These are phyloP conservation scores for Phlegmacium glaucopus DNA, from an alignment of 768 basidiomycete genomes.

Conservation along the genomic window DNA sequence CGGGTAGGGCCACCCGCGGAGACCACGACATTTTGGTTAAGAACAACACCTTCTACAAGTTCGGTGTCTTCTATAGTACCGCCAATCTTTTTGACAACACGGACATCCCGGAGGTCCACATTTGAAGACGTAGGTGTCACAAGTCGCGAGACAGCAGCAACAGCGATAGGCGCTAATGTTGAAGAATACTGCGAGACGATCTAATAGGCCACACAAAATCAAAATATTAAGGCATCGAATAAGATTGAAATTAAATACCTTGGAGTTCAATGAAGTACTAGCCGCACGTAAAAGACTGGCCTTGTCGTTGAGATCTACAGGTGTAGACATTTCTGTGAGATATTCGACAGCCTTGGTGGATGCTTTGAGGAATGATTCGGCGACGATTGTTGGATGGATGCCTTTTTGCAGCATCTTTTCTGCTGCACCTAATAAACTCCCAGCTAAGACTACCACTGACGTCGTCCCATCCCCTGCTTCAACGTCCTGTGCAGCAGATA, in stretches of 20 bases:
- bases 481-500: slow-evolving; percentile 96
- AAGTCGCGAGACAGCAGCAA: slow-evolving; percentile 91
- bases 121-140: slow-evolving; percentile 87
- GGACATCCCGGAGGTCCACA: slow-evolving; percentile 94
- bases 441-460: slow-evolving; percentile 94
- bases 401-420: slow-evolving; percentile 97
- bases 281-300: slow-evolving; percentile 86
- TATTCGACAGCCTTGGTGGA: slow-evolving; percentile 93
- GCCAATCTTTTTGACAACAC: slow-evolving; percentile 97
- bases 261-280: slow-evolving; percentile 94
- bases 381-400: slow-evolving; percentile 96
- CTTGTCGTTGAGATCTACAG: slow-evolving; percentile 87
- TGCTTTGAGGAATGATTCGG: slow-evolving; percentile 92
- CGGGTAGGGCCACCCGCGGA: slow-evolving; percentile 91
- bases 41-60: slow-evolving; percentile 92
- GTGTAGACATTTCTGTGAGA: slow-evolving; percentile 87
- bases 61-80: slow-evolving; percentile 99
- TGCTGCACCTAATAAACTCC: slow-evolving; percentile 87
- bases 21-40: slow-evolving; percentile 91
- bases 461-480: slow-evolving; percentile 99
- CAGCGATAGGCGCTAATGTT: slow-evolving; percentile 96
- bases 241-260: slow-evolving; percentile 44
- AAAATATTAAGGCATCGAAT: background rate
- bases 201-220: slow-evolving; percentile 35
- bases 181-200: slow-evolving; percentile 99